Base-by-base conservation (phyloP, 495 filamentous ascomycete species). In the Hyaloscypha hepaticicola region DNA sequence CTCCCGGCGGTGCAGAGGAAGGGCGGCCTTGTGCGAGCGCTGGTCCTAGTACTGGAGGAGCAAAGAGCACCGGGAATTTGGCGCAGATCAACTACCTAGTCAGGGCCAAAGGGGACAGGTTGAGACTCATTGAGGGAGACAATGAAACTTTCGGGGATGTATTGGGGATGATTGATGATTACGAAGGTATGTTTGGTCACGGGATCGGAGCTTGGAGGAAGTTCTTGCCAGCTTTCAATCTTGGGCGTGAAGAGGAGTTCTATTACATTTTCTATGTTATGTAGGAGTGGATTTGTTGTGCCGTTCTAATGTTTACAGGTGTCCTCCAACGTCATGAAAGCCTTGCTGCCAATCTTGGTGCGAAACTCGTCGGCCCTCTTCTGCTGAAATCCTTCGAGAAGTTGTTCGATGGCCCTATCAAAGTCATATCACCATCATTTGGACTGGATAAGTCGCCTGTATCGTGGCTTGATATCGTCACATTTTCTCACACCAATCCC, bases 301-400 rank as follows among this genome's bases (percentile, higher is more conserved):
- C 1, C 16, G 22, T 52, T 28, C 31, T 45, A 45, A 45, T 24
- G 1, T 34, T 1, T 34, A 29, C 24, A 72, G 91, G 88, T 51
- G 90, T 96, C 22, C 79, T 96, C 24, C 88, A 91, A 64, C 85
- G 91, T 34, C 89, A 93, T 72, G 92, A 96, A 76, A 92, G 88
- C 69, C 85, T 96, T 60, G 91, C 92, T 50, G 86, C 87, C 57
- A 95, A 93, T 70, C 81, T 96, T 21, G 92, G 92, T 70, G 91
- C 91, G 50, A 88, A 91, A 60, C 90, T 92, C 16, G 81, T 92
- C 12, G 91, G 89, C 7, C 90, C 91, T 34, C 90, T 93, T 45
- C 77, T 96, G 58, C 85, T 95, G 60, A 90, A 92, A 76, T 88
- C 90, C 34, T 92, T 96, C 74, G 91, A 96, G 76, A 83, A 90